Evolutionary conservation across 176 grass and related monocot species (phyloP).

Genomic region (Raddia distichophylla): DNA sequence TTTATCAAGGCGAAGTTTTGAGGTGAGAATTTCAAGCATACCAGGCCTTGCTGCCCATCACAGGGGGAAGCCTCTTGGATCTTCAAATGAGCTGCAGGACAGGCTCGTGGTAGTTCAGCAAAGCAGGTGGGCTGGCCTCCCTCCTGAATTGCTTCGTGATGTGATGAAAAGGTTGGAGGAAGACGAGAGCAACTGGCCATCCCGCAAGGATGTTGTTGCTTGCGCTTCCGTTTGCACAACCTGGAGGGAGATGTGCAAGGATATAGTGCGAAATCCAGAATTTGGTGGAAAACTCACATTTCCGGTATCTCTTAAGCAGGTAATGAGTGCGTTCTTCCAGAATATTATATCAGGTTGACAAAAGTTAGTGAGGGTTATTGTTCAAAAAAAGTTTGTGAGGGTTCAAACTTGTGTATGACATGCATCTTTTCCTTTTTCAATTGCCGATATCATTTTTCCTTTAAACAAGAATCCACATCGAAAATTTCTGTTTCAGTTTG

Average conservation of each 20-base stretch:
- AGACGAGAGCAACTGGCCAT: slow-evolving; percentile 77
- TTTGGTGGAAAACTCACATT: slow-evolving; percentile 86
- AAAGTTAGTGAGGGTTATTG: neutral
- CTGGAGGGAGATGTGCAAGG: slow-evolving; percentile 84
- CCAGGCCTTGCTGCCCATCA: slow-evolving; percentile 45
- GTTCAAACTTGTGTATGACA: neutral
- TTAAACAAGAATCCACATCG: neutral
- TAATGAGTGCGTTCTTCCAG: slow-evolving; percentile 34
- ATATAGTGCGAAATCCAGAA: slow-evolving; percentile 84
- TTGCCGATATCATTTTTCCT: neutral
- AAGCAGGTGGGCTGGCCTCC: slow-evolving; percentile 66
- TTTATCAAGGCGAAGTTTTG: slow-evolving; percentile 62
- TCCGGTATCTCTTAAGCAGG: slow-evolving; percentile 91
- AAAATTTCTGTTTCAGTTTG: slow-evolving; percentile 16
- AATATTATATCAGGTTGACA: neutral
- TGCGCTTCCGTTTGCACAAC: slow-evolving; percentile 77
- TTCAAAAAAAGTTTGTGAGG: neutral
- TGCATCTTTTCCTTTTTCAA: neutral
- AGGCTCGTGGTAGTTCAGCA: slow-evolving; percentile 34
- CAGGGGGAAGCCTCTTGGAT: slow-evolving; percentile 52
- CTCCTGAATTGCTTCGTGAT: slow-evolving; percentile 79
- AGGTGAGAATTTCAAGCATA: slow-evolving; percentile 60
- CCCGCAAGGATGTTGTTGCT: slow-evolving; percentile 81
- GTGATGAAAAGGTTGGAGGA: slow-evolving; percentile 74
- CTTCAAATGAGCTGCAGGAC: slow-evolving; percentile 46